phyloP scores from a whole-genome alignment of 352 stramenopile species.

The Phytophthora sp. region DNA sequence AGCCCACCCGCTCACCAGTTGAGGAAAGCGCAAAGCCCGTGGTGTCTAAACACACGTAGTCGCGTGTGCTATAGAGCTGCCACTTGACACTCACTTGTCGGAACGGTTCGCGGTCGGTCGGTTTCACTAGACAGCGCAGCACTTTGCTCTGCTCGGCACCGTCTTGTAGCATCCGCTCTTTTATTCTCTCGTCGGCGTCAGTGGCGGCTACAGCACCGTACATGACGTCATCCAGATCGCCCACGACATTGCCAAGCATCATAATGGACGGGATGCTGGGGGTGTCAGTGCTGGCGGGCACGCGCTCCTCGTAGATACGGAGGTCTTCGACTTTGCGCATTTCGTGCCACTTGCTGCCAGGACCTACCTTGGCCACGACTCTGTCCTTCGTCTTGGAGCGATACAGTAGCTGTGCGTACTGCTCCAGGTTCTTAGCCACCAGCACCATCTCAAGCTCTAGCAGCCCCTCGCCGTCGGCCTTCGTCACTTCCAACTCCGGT shows the following conservation, averaged over 20 bases:
- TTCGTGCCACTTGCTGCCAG: conserved; percentile 30
- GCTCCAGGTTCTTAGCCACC: conserved; percentile 29
- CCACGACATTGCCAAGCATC: conserved; percentile 30
- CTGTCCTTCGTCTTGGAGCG: conserved; percentile 14
- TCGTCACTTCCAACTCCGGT: conserved; percentile 26
- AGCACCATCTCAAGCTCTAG: conserved; percentile 27
- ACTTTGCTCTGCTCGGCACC: conserved; percentile 35
- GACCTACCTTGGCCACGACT: not conserved
- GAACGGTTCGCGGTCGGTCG: conserved; percentile 42
- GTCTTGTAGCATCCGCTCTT: conserved; percentile 45
- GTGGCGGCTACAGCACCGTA: conserved; percentile 43
- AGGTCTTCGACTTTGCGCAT: conserved; percentile 37
- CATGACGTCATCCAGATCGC: conserved; percentile 52
- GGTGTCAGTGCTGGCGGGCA: not conserved
- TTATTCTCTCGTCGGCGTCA: conserved; percentile 37
- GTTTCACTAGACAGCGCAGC: conserved; percentile 16
- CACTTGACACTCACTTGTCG: conserved; percentile 57
- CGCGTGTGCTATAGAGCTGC: conserved; percentile 43
- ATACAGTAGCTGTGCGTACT: conserved; percentile 27
- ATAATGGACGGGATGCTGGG: conserved; percentile 29
- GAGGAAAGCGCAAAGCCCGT: conserved; percentile 40
- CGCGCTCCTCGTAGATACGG: conserved; percentile 37
- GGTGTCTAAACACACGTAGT: conserved; percentile 52
- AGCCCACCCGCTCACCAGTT: conserved; percentile 50
- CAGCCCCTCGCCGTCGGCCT: conserved; percentile 23